A percentile compares a stretch with the other conserved stretches of the same genome.
Conservation (phyloP, 75 land plant species). For the Picea sitchensis region DNA sequence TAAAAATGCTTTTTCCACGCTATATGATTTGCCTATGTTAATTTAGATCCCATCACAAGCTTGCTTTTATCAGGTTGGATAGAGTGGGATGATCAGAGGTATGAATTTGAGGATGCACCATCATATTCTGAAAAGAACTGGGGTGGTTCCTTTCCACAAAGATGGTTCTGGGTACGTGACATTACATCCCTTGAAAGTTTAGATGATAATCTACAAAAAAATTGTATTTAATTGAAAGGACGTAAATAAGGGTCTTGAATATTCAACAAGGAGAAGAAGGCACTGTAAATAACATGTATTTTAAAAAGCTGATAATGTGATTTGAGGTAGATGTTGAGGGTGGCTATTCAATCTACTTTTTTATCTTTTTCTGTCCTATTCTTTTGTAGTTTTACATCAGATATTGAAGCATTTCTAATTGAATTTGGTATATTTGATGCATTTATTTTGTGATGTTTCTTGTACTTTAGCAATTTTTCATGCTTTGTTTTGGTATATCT, state of each 20-base stretch:
- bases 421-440: no score
- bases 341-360: no score
- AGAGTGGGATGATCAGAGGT: conserved; percentile 83
- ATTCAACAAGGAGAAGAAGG: neutral
- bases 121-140: conserved; percentile 96
- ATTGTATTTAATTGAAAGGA: neutral
- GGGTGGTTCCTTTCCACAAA: conserved; percentile 92
- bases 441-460: no score
- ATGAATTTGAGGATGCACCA: conserved; percentile 91
- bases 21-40: neutral
- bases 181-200: neutral
- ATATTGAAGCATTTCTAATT: no score
- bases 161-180: conserved; percentile 90
- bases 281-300: neutral
- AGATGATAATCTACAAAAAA: neutral
- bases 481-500: no score
- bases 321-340: neutral
- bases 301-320: neutral
- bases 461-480: no score
- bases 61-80: conserved; percentile 75
- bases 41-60: neutral
- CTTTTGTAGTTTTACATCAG: no score
- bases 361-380: no score
- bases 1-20: no score
- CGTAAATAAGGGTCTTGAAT: neutral